Conservation (phyloP, 129 eudicot species). For the Ambrosia artemisiifolia region DNA sequence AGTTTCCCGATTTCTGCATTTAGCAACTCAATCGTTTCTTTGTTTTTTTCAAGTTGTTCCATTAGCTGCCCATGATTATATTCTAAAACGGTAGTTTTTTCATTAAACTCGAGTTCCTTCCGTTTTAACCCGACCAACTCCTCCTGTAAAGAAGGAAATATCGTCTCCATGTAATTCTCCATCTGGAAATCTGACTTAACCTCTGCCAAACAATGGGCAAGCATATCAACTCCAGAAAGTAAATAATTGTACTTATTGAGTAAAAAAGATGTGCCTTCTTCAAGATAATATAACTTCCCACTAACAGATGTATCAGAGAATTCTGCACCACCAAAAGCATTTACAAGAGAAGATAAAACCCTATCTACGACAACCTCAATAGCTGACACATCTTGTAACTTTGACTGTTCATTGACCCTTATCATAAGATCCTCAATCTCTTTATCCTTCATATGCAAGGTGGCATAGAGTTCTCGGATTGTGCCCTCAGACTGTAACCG, state of each 20-base stretch:
- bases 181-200: slow-evolving; percentile 40
- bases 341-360: slow-evolving; percentile 46
- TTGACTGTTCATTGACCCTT: slow-evolving; percentile 42
- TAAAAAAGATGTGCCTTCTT: slow-evolving; percentile 40
- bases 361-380: slow-evolving; percentile 47
- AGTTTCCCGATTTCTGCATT: slow-evolving; percentile 57
- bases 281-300: slow-evolving; percentile 60
- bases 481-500: slow-evolving; percentile 42
- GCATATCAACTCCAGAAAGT: slow-evolving; percentile 53
- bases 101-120: slow-evolving; percentile 53
- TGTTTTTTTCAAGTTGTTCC: slow-evolving; percentile 57
- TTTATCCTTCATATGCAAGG: slow-evolving; percentile 45
- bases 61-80: slow-evolving; percentile 45
- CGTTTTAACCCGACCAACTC: slow-evolving; percentile 50
- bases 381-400: slow-evolving; percentile 34
- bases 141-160: slow-evolving; percentile 46
- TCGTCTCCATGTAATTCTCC: slow-evolving; percentile 49
- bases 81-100: slow-evolving; percentile 52
- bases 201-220: slow-evolving; percentile 52
- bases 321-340: slow-evolving; percentile 39
- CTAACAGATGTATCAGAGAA: slow-evolving; percentile 44
- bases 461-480: slow-evolving; percentile 44
- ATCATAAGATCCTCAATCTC: slow-evolving; percentile 56
- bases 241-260: slow-evolving; percentile 57
- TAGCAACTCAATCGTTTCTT: slow-evolving; percentile 38